Percentiles rank a stretch among this genome's conserved stretches.
These are phyloP conservation scores for Phytopythium chamaehyphon DNA, from an alignment of 352 stramenopile species.

Conservation along the genomic window DNA sequence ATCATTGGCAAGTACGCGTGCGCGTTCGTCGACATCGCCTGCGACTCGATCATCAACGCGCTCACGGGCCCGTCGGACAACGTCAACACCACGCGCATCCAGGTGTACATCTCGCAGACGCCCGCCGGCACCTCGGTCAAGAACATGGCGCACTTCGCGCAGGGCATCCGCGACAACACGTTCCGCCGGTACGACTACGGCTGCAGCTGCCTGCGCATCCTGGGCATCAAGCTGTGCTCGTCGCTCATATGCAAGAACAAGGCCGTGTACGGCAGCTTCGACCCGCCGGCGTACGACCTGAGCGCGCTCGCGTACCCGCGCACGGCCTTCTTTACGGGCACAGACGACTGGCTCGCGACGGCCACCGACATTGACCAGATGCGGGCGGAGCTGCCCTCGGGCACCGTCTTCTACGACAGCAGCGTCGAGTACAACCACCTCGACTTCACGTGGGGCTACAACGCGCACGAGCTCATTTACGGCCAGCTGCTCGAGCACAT, in stretches of 20 bases:
- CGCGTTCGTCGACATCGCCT: constrained; percentile 40
- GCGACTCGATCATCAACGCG: constrained; percentile 48
- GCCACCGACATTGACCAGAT: constrained; percentile 41
- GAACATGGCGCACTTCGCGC: constrained; percentile 60
- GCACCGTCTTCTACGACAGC: constrained; percentile 49
- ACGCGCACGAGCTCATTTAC: constrained; percentile 52
- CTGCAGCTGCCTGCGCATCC: constrained; percentile 28
- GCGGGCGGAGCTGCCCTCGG: constrained; percentile 27
- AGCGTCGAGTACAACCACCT: constrained; percentile 55
- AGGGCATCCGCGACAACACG: constrained; percentile 54
- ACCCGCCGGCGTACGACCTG: constrained; percentile 44
- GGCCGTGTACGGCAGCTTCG: constrained; percentile 38
- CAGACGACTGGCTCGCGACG: constrained; percentile 49
- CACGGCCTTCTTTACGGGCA: constrained; percentile 42
- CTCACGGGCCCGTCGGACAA: constrained; percentile 48
- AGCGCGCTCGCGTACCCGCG: constrained; percentile 42
- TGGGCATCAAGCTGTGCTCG: constrained; percentile 37
- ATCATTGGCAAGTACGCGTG: constrained; percentile 52
- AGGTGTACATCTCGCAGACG: constrained; percentile 67
- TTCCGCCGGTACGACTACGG: constrained; percentile 63
- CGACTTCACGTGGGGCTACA: constrained; percentile 70
- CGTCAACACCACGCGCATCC: constrained; percentile 47
- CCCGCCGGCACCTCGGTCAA: constrained; percentile 57
- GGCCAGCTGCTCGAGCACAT: constrained; percentile 51
- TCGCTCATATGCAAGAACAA: constrained; percentile 56